Conservation (phyloP, 176 grass and related monocot species). For the Oryza punctata region DNA sequence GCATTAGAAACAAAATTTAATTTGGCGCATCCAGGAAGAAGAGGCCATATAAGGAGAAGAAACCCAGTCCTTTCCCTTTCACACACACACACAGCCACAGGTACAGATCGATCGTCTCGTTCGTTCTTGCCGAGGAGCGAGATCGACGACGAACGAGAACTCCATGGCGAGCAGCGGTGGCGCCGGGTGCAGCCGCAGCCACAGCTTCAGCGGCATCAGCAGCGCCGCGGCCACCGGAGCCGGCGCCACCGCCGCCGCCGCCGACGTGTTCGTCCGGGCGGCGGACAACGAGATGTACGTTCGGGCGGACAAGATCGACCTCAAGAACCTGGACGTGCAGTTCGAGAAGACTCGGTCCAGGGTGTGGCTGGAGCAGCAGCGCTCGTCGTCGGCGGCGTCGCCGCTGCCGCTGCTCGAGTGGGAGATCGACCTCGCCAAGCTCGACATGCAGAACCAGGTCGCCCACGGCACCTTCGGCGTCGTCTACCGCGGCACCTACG, state of each 20-base stretch:
- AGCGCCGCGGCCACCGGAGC: not conserved
- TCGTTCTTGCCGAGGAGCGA: not conserved
- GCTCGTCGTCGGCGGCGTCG: slow-evolving; percentile 27
- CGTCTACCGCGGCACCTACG: slow-evolving; percentile 83
- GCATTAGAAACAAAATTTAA: not conserved
- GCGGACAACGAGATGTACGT: slow-evolving; percentile 58
- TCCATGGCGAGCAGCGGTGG: not conserved
- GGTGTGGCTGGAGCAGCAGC: slow-evolving; percentile 66
- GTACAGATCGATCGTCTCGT: not conserved
- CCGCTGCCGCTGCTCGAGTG: slow-evolving; percentile 56
- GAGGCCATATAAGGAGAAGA: not conserved
- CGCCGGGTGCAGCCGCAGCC: slow-evolving; percentile 21
- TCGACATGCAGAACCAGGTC: slow-evolving; percentile 70
- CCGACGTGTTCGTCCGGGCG: slow-evolving; percentile 46
- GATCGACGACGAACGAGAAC: not conserved
- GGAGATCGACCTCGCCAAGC: slow-evolving; percentile 79
- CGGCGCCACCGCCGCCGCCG: not conserved
- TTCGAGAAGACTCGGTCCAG: slow-evolving; percentile 81
- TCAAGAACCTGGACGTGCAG: slow-evolving; percentile 69
- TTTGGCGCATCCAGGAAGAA: not conserved
- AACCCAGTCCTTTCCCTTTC: not conserved
- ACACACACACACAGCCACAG: not conserved
- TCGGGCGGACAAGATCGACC: slow-evolving; percentile 72
- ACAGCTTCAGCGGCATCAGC: not conserved
- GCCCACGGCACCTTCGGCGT: slow-evolving; percentile 85